These are phyloP conservation scores for Liquidambar formosana DNA, from an alignment of 164 flowering plant genomes.

Conservation along the genomic window DNA sequence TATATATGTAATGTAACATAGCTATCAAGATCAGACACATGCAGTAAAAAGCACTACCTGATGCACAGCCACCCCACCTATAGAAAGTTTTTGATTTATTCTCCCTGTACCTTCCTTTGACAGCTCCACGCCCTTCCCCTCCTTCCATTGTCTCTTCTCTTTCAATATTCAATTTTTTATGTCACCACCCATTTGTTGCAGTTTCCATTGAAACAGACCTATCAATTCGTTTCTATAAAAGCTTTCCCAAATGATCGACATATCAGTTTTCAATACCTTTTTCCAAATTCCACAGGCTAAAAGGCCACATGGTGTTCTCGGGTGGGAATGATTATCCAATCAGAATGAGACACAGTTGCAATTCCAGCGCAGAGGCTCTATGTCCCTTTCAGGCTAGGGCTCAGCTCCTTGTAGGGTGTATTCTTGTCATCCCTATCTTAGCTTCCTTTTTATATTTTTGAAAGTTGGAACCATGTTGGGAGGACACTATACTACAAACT, in stretches of 20 bases:
- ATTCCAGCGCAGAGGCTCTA: too few relatives aligned
- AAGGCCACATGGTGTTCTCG: too few relatives aligned
- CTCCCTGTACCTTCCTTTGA: constrained; percentile 12
- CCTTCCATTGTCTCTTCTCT: constrained; percentile 22
- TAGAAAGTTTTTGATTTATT: constrained; percentile 1
- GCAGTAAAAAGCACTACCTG: too few relatives aligned
- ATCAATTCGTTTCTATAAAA: constrained; percentile 3
- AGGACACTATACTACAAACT: constrained; percentile 7
- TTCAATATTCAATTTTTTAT: not conserved
- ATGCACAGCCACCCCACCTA: not conserved
- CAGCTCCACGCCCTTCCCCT: too few relatives aligned
- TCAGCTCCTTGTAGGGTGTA: too few relatives aligned
- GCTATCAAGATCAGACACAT: constrained; percentile 14
- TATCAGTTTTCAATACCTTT: constrained; percentile 1
- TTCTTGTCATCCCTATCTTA: too few relatives aligned
- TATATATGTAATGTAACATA: constrained; percentile 4
- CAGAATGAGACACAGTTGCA: too few relatives aligned
- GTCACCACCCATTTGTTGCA: not conserved
- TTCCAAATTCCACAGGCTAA: too few relatives aligned
- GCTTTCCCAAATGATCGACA: too few relatives aligned
- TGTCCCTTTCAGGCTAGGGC: too few relatives aligned
- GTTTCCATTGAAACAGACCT: constrained; percentile 18
- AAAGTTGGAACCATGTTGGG: constrained; percentile 7
- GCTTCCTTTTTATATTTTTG: too few relatives aligned
- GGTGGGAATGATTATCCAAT: too few relatives aligned